Percentiles rank a stretch among this genome's conserved stretches.
phyloP scores from a whole-genome alignment of 208 protist genomes.

The Acanthamoeba lenticulata region DNA sequence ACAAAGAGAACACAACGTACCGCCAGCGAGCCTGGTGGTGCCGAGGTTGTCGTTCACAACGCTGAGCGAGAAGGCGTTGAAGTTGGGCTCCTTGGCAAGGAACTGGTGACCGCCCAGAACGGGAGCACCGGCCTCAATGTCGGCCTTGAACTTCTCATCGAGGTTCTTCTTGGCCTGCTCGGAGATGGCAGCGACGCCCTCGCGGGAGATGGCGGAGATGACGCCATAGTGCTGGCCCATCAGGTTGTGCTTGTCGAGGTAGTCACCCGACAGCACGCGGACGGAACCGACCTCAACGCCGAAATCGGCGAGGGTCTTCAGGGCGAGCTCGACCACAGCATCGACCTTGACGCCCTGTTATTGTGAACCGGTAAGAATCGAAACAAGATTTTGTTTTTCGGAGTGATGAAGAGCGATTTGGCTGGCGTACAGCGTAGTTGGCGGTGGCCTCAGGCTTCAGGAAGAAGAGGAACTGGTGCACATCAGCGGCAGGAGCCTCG shows the following conservation, averaged over 20 bases:
- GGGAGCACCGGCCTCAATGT: conserved; percentile 52
- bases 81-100: conserved; percentile 43
- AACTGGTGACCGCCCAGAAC: conserved; percentile 69
- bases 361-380: too few species aligned
- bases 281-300: conserved; percentile 65
- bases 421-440: conserved; percentile 37
- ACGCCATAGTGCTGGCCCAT: conserved; percentile 71
- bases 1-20: neutral
- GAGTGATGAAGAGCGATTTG: neutral
- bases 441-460: conserved; percentile 67
- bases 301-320: conserved; percentile 65
- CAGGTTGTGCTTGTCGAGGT: conserved; percentile 67
- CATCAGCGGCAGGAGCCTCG: conserved; percentile 58
- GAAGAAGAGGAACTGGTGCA: conserved; percentile 71
- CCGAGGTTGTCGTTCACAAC: conserved; percentile 71
- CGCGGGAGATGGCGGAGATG: conserved; percentile 62
- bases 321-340: conserved; percentile 61
- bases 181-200: conserved; percentile 55
- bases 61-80: conserved; percentile 69
- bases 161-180: conserved; percentile 68
- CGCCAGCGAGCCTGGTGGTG: conserved; percentile 68
- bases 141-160: conserved; percentile 68
- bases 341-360: conserved; percentile 62
- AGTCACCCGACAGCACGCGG: conserved; percentile 51
- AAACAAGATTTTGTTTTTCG: too few species aligned